Evolutionary conservation across 352 stramenopile species (phyloP).

Genomic region (Phytophthora rubi): DNA sequence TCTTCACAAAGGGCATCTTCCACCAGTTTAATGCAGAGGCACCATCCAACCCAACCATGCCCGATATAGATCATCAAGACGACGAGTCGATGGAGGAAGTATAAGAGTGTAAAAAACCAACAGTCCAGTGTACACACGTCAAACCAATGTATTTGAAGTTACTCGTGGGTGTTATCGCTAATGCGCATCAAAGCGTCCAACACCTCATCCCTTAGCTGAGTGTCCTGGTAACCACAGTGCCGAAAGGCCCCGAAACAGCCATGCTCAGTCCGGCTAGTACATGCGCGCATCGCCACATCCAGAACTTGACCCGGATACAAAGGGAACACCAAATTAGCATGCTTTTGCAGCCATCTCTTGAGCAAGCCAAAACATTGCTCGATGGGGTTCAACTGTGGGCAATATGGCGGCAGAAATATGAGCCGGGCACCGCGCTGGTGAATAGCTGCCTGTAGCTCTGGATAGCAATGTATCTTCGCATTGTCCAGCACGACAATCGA

Average conservation of each 20-base stretch:
- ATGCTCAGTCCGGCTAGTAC: background rate
- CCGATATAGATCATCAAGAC: background rate
- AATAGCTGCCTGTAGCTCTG: conserved; percentile 92
- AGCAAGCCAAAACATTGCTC: conserved; percentile 52
- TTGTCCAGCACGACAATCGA: conserved; percentile 65
- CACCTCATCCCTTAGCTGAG: background rate
- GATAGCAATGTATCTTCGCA: conserved; percentile 87
- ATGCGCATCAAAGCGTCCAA: background rate
- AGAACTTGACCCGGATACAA: conserved; percentile 7
- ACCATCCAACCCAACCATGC: background rate
- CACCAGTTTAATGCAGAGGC: background rate
- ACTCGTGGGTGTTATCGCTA: background rate
- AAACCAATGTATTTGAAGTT: too few species aligned
- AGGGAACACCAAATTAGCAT: conserved; percentile 13
- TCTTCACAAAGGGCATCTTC: background rate
- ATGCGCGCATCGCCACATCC: background rate
- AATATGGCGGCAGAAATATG: conserved; percentile 22
- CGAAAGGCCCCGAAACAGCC: background rate
- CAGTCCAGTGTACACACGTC: background rate
- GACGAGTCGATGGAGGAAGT: background rate
- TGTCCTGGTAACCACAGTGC: conserved; percentile 12
- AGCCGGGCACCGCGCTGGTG: conserved; percentile 91
- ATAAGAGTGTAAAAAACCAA: background rate
- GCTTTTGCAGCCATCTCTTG: conserved; percentile 58
- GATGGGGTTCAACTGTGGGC: conserved; percentile 6